Evolutionary conservation across 2,329 filamentous ascomycete species (phyloP).

Genomic region (Scedosporium minutisporum): DNA sequence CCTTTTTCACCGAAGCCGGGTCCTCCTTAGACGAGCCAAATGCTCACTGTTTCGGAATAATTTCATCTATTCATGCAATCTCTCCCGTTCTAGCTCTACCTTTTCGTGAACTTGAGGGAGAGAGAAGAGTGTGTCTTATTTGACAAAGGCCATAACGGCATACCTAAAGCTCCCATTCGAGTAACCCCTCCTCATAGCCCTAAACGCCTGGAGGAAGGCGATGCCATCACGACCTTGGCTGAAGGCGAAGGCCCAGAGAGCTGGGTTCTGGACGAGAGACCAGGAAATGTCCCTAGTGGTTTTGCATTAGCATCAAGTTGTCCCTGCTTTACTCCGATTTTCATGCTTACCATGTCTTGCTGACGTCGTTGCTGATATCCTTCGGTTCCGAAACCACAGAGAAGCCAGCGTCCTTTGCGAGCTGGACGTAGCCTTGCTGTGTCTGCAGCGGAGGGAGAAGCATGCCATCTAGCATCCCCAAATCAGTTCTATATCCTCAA

Average conservation of each 20-base stretch:
- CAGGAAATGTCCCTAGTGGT: conserved; percentile 49
- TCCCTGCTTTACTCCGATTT: neutral
- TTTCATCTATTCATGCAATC: too few species aligned
- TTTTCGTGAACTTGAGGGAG: neutral
- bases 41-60: too few species aligned
- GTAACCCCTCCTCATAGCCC: conserved; percentile 51
- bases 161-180: conserved; percentile 49
- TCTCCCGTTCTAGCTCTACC: too few species aligned
- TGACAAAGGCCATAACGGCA: conserved; percentile 47
- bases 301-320: too few species aligned
- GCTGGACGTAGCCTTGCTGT: conserved; percentile 39
- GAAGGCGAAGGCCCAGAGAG: conserved; percentile 51
- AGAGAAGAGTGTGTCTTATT: conserved; percentile 14
- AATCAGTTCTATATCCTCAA: neutral
- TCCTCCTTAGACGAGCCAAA: too few species aligned
- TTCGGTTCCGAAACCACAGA: conserved; percentile 34
- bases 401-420: conserved; percentile 40
- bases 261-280: conserved; percentile 48
- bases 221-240: conserved; percentile 51
- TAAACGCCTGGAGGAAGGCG: conserved; percentile 51
- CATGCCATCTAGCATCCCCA: conserved; percentile 41
- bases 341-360: conserved; percentile 45
- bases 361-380: conserved; percentile 48
- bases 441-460: conserved; percentile 47
- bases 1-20: too few species aligned